Percentiles rank a stretch among this genome's conserved stretches.
Conservation (phyloP, 2,329 filamentous ascomycete genomes). For the Fusarium agapanthi region DNA sequence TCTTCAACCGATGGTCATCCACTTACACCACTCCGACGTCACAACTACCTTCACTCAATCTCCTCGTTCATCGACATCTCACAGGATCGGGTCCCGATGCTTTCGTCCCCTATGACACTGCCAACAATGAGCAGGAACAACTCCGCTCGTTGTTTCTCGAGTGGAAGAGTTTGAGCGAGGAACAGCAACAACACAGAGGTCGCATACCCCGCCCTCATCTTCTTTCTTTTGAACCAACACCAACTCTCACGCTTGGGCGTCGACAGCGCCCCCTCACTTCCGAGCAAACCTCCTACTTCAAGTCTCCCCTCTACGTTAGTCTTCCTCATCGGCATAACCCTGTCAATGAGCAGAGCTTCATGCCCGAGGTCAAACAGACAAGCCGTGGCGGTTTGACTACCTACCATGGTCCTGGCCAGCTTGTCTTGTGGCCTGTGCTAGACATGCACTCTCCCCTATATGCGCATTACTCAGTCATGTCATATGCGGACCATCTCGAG, state of each 20-base stretch:
- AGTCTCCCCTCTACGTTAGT: conserved; percentile 50
- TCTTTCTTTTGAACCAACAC: conserved; percentile 82
- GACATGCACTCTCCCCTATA: conserved; percentile 73
- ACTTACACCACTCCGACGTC: neutral
- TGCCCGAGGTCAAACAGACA: conserved; percentile 73
- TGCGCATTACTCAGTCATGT: conserved; percentile 70
- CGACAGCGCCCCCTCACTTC: conserved; percentile 69
- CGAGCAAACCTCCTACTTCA: conserved; percentile 56
- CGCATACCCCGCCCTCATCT: conserved; percentile 71
- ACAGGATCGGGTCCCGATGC: conserved; percentile 23
- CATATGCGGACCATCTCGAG: conserved; percentile 83
- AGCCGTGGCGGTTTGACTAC: conserved; percentile 91
- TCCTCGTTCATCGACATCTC: conserved; percentile 47
- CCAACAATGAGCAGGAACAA: conserved; percentile 46
- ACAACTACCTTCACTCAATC: conserved; percentile 25
- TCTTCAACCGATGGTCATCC: conserved; percentile 14
- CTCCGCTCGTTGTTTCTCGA: conserved; percentile 47
- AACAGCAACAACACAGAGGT: conserved; percentile 15
- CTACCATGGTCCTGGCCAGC: conserved; percentile 93
- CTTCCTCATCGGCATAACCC: conserved; percentile 38
- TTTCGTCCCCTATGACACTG: conserved; percentile 46
- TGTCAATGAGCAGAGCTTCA: conserved; percentile 44
- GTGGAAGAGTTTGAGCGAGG: conserved; percentile 45
- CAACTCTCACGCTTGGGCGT: conserved; percentile 90
- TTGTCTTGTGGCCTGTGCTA: conserved; percentile 92